Percentiles rank a stretch among this genome's conserved stretches.
Conservation (phyloP, 148 eudicot genomes). For the Euryodendron excelsum region DNA sequence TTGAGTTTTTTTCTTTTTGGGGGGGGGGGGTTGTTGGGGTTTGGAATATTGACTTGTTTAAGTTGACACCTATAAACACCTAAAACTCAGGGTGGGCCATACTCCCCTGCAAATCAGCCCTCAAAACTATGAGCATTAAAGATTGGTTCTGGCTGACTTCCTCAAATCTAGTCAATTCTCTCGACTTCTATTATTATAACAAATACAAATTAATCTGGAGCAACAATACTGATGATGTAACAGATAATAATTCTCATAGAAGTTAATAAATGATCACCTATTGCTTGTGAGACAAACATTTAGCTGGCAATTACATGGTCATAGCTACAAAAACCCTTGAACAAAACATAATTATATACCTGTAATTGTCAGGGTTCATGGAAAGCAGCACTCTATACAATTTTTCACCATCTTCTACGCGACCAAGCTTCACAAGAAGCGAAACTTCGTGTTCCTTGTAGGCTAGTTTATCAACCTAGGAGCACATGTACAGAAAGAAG, state of each 20-base stretch:
- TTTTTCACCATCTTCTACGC: constrained; percentile 68
- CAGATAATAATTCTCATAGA: background rate
- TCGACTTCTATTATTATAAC: background rate
- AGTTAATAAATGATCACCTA: background rate
- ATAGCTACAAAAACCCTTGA: background rate
- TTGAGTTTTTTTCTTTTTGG: too few relatives aligned
- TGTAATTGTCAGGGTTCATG: constrained; percentile 96
- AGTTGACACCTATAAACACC: too few relatives aligned
- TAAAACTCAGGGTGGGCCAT: too few relatives aligned
- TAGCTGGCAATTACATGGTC: background rate
- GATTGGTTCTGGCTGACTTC: background rate
- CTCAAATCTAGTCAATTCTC: background rate
- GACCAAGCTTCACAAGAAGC: constrained; percentile 81
- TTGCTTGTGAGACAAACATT: background rate
- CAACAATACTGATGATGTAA: background rate
- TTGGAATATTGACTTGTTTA: too few relatives aligned
- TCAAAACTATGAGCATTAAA: background rate
- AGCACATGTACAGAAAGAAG: constrained; percentile 14
- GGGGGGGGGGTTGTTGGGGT: too few relatives aligned
- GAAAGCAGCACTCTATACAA: constrained; percentile 67
- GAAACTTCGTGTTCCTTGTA: constrained; percentile 88
- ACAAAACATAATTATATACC: constrained; percentile 39
- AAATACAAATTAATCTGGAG: background rate
- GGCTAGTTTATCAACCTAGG: constrained; percentile 78
- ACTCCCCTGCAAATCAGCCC: background rate